Percentiles rank a stretch among this genome's conserved stretches.
phyloP scores from a whole-genome alignment of 805 yeast species.

The Cyberlindnera suaveolens region DNA sequence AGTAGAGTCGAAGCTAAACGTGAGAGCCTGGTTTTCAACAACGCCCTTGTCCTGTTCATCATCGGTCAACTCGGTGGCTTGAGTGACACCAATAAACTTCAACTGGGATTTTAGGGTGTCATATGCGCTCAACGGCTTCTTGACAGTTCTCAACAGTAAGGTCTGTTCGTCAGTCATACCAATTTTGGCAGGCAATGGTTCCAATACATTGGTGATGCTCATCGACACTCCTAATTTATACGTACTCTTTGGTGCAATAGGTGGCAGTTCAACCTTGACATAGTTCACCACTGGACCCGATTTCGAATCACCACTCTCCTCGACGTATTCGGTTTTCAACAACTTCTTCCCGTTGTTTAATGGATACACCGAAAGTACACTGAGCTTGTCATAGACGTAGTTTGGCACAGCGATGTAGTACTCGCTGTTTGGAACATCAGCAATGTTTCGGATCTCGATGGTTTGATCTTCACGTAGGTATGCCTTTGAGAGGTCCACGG shows the following conservation, averaged over 20 bases:
- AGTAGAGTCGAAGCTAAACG: slow-evolving; percentile 51
- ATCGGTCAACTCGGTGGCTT: slow-evolving; percentile 38
- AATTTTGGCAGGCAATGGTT: slow-evolving; percentile 61
- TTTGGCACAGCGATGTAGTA: slow-evolving; percentile 59
- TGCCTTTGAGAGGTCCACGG: slow-evolving; percentile 58
- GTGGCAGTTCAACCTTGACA: slow-evolving; percentile 46
- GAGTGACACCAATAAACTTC: slow-evolving; percentile 37
- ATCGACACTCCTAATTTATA: slow-evolving; percentile 42
- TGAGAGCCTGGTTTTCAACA: slow-evolving; percentile 35
- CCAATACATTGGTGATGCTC: slow-evolving; percentile 40
- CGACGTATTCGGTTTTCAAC: slow-evolving; percentile 22
- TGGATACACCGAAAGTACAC: slow-evolving; percentile 38
- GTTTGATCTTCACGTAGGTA: slow-evolving; percentile 57
- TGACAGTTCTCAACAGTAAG: slow-evolving; percentile 46
- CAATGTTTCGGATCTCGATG: slow-evolving; percentile 56
- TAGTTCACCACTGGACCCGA: slow-evolving; percentile 28
- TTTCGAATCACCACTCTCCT: slow-evolving; percentile 15
- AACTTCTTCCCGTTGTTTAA: slow-evolving; percentile 18
- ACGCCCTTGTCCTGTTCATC: slow-evolving; percentile 30
- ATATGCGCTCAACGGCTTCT: slow-evolving; percentile 59
- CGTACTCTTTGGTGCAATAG: slow-evolving; percentile 58
- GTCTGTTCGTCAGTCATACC: slow-evolving; percentile 56
- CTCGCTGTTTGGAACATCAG: slow-evolving; percentile 40
- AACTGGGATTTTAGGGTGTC: slow-evolving; percentile 41
- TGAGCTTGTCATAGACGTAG: slow-evolving; percentile 33